Percentiles rank a stretch among this genome's conserved stretches.
Conservation (phyloP, 768 basidiomycete species). For the Boletus pseudopeckii region DNA sequence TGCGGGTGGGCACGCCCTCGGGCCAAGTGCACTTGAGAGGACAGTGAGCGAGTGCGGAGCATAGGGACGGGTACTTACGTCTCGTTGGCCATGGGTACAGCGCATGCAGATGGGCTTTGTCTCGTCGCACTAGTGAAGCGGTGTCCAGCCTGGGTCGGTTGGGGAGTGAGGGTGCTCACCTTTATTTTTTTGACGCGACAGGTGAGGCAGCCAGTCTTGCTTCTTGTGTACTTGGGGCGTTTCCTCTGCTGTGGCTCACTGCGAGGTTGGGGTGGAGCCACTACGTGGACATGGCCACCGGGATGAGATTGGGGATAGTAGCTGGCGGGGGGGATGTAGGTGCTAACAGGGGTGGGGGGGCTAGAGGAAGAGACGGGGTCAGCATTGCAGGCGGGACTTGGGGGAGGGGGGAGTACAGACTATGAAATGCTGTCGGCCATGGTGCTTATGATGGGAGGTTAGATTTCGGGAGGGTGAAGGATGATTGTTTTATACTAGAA, state of each 20-base stretch:
- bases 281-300: constrained; percentile 42
- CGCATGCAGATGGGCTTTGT: constrained; percentile 83
- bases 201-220: constrained; percentile 91
- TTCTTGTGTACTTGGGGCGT: constrained; percentile 90
- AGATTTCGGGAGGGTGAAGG: constrained; percentile 32
- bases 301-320: constrained; percentile 37
- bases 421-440: constrained; percentile 56
- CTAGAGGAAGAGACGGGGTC: constrained; percentile 26
- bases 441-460: constrained; percentile 38
- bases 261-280: constrained; percentile 46
- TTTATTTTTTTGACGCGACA: constrained; percentile 96
- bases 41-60: constrained; percentile 12
- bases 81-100: constrained; percentile 81
- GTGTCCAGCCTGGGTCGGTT: not conserved
- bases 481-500: constrained; percentile 53
- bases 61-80: constrained; percentile 43
- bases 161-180: constrained; percentile 42
- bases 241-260: constrained; percentile 60
- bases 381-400: constrained; percentile 8
- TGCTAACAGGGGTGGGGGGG: constrained; percentile 33
- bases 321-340: constrained; percentile 41
- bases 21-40: constrained; percentile 74
- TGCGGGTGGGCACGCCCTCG: constrained; percentile 69
- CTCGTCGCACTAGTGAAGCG: constrained; percentile 73
- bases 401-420: constrained; percentile 36